Evolutionary conservation across 108 stramenopile species (phyloP), one percentile per base, ranked within the genome.

Genomic region (Parmales sp.): DNA sequence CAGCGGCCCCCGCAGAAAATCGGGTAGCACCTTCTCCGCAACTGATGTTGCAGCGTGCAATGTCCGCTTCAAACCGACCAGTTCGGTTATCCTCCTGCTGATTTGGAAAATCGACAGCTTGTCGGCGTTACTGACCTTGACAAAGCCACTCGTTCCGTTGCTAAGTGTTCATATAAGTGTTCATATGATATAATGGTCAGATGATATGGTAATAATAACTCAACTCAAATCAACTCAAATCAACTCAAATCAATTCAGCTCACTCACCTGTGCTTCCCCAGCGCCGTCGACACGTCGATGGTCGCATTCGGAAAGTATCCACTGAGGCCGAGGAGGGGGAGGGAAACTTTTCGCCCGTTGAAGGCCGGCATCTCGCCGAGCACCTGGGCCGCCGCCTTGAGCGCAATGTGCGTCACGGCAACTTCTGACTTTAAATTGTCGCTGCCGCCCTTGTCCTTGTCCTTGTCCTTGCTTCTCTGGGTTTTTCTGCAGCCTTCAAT

Each of bases 381-480:
- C 9, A 80, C 73, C 65, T 45, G 3, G 20, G 80, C 73, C 18
- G 79, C 38, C 22, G 82, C 74, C 37, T 69, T 64, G 8, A 76
- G 51, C 11, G 82, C 60, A 9, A 86, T 65, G 64, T 80, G 85
- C n/a, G 77, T 63, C 0, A 81, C 46, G 29, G 70, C 67, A 11
- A 72, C 39, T 37, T 67, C 67, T 2, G 23, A 13, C 5, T 0
- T 25, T 13, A 13, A 1, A 16, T 11, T 22, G 36, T n/a, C 36
- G 41, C 31, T 16, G 0, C 19, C 54, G 25, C 51, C 37, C 26
- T 20, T 48, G 18, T 37, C 4, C 28, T 36, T 20, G 25, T 46
- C 72, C 13, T 44, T n/a, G 36, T 68, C 50, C 20, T 51, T 41
- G 18, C 9, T 34, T 23, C 41, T 46, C 37, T 23, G 69, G 70